Evolutionary conservation across 2,329 filamentous ascomycete genomes (phyloP).

Genomic region (Cytospora mali): DNA sequence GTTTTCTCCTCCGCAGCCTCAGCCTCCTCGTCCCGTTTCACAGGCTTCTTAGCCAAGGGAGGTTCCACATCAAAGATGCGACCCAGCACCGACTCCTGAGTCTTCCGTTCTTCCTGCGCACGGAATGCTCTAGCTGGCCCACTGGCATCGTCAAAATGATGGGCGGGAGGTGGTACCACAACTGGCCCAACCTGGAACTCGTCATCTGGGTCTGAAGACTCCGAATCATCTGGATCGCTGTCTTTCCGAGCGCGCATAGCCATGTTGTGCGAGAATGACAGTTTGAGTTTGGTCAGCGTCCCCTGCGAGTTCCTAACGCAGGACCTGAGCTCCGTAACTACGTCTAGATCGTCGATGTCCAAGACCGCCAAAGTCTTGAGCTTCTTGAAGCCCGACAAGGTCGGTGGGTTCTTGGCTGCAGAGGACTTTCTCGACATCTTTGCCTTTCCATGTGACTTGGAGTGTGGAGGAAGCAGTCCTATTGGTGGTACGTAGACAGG

Average conservation of each 20-base stretch:
- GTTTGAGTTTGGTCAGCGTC: slow-evolving; percentile 55
- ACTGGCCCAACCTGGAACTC: slow-evolving; percentile 53
- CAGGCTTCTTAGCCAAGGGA: slow-evolving; percentile 41
- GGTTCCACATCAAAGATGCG: slow-evolving; percentile 56
- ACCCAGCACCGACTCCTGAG: slow-evolving; percentile 56
- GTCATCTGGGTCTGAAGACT: slow-evolving; percentile 50
- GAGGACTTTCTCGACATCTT: slow-evolving; percentile 39
- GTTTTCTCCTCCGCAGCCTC: slow-evolving; percentile 28
- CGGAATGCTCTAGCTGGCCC: slow-evolving; percentile 49
- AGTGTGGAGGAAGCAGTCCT: slow-evolving; percentile 36
- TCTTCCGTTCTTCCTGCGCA: slow-evolving; percentile 56
- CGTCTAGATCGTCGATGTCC: slow-evolving; percentile 62
- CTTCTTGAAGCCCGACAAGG: slow-evolving; percentile 59
- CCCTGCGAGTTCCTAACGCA: slow-evolving; percentile 59
- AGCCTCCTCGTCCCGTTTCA: slow-evolving; percentile 34
- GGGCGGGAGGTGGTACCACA: slow-evolving; percentile 29
- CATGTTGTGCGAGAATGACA: slow-evolving; percentile 61
- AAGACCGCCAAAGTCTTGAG: slow-evolving; percentile 57
- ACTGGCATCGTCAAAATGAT: slow-evolving; percentile 41
- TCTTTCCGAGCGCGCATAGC: slow-evolving; percentile 51
- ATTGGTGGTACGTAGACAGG: slow-evolving; percentile 34
- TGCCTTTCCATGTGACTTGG: slow-evolving; percentile 41
- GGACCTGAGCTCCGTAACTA: slow-evolving; percentile 56
- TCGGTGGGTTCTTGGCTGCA: slow-evolving; percentile 48
- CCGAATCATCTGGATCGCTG: slow-evolving; percentile 43